Percentiles rank a stretch among this genome's conserved stretches.
Evolutionary conservation across 495 filamentous ascomycete genomes (phyloP).

Genomic region (Aspergillus panamensis): DNA sequence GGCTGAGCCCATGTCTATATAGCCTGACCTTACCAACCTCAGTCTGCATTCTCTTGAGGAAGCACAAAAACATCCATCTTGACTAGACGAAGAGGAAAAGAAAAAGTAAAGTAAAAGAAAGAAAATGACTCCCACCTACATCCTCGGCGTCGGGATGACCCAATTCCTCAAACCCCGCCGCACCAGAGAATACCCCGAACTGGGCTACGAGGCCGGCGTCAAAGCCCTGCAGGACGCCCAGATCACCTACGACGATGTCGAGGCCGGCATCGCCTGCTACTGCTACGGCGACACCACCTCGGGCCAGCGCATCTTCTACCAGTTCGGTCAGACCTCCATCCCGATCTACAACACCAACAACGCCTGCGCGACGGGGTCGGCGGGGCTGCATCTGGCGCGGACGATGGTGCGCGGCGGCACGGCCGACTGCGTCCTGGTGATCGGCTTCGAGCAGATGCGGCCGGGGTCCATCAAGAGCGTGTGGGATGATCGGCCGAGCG

Average conservation of each 20-base stretch:
- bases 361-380: conserved; percentile 91
- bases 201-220: conserved; percentile 91
- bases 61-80: too few relatives aligned
- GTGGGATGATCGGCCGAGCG: conserved; percentile 76
- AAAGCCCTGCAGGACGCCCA: conserved; percentile 95
- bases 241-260: conserved; percentile 94
- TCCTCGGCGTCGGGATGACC: conserved; percentile 96
- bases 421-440: conserved; percentile 81
- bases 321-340: conserved; percentile 95
- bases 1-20: not conserved
- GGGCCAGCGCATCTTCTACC: conserved; percentile 97
- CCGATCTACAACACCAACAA: conserved; percentile 98
- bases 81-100: not conserved
- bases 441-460: conserved; percentile 98
- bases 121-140: conserved; percentile 59
- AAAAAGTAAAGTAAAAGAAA: not conserved
- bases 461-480: conserved; percentile 73
- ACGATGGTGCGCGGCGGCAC: conserved; percentile 74
- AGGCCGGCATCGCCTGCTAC: conserved; percentile 94
- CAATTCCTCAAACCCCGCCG: conserved; percentile 97
- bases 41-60: too few relatives aligned
- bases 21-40: too few relatives aligned
- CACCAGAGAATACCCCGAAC: conserved; percentile 62
- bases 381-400: conserved; percentile 79
- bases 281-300: conserved; percentile 94